These are phyloP conservation scores for Gastrodia elata DNA, from an alignment of 106 monocot genomes.

Conservation along the genomic window DNA sequence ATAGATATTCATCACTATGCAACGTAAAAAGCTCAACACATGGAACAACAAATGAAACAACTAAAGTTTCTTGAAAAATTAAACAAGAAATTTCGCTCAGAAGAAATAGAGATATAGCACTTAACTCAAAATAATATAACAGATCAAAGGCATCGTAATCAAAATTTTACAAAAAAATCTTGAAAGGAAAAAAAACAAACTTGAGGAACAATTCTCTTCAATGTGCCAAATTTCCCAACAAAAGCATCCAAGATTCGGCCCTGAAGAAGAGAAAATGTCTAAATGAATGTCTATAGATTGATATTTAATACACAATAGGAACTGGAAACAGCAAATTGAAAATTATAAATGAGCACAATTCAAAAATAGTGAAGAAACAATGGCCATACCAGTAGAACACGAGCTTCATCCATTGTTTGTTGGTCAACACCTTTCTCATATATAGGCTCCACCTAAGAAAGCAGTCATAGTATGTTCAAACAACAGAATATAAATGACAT, in stretches of 20 bases:
- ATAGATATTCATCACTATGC: neutral
- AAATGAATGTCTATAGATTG: neutral
- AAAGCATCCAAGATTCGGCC: slow-evolving; percentile 96
- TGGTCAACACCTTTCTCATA: slow-evolving; percentile 95
- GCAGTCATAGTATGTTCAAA: slow-evolving; percentile 1
- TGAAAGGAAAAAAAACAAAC: slow-evolving; percentile 16
- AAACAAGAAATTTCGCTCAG: neutral
- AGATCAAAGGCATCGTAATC: neutral
- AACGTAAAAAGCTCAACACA: neutral
- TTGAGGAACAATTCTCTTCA: slow-evolving; percentile 85
- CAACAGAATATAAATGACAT: neutral
- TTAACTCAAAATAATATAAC: neutral
- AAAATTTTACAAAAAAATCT: neutral
- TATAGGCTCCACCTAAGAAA: slow-evolving; percentile 85
- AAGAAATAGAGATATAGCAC: neutral
- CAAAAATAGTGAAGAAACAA: neutral
- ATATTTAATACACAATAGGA: neutral
- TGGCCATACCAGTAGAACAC: slow-evolving; percentile 56
- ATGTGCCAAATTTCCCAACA: slow-evolving; percentile 92
- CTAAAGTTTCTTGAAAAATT: neutral
- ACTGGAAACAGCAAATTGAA: neutral
- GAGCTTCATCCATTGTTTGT: slow-evolving; percentile 92
- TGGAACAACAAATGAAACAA: neutral
- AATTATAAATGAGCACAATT: neutral
- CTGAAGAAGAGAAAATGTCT: slow-evolving; percentile 20